These are phyloP conservation scores for Tephrocybe sp. DNA, from an alignment of 768 basidiomycete species.

Conservation along the genomic window DNA sequence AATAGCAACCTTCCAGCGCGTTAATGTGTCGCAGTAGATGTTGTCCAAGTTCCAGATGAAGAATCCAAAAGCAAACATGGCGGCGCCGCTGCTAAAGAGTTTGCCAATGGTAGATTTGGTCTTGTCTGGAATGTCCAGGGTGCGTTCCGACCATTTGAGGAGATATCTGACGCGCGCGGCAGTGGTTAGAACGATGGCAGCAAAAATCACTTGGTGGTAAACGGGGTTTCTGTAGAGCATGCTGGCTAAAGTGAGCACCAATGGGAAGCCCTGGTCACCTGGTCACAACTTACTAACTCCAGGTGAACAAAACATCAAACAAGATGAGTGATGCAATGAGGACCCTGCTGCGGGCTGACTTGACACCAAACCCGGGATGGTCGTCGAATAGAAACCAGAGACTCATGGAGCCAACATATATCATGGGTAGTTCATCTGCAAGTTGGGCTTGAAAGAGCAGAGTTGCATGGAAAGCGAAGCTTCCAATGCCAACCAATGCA, in stretches of 20 bases:
- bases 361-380: slow-evolving; percentile 46
- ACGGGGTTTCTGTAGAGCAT: slow-evolving; percentile 70
- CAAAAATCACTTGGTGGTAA: slow-evolving; percentile 81
- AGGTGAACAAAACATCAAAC: slow-evolving; percentile 65
- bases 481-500: slow-evolving; percentile 71
- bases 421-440: slow-evolving; percentile 83
- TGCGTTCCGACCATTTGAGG: slow-evolving; percentile 41
- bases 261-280: background rate
- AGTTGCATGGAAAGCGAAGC: slow-evolving; percentile 78
- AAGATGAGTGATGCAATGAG: slow-evolving; percentile 37
- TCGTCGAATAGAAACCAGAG: slow-evolving; percentile 63
- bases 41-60: slow-evolving; percentile 83
- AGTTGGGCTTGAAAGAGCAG: slow-evolving; percentile 75
- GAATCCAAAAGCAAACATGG: slow-evolving; percentile 63
- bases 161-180: slow-evolving; percentile 53
- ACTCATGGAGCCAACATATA: slow-evolving; percentile 65
- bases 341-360: slow-evolving; percentile 34
- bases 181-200: slow-evolving; percentile 48
- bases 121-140: slow-evolving; percentile 40
- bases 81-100: slow-evolving; percentile 54
- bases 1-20: slow-evolving; percentile 50
- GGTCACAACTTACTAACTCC: slow-evolving; percentile 65
- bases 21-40: slow-evolving; percentile 63
- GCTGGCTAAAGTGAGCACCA: slow-evolving; percentile 33
- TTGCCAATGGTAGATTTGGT: slow-evolving; percentile 40